Evolutionary conservation across 2,329 filamentous ascomycete species (phyloP).

Genomic region (Talaromyces albobiverticillius): DNA sequence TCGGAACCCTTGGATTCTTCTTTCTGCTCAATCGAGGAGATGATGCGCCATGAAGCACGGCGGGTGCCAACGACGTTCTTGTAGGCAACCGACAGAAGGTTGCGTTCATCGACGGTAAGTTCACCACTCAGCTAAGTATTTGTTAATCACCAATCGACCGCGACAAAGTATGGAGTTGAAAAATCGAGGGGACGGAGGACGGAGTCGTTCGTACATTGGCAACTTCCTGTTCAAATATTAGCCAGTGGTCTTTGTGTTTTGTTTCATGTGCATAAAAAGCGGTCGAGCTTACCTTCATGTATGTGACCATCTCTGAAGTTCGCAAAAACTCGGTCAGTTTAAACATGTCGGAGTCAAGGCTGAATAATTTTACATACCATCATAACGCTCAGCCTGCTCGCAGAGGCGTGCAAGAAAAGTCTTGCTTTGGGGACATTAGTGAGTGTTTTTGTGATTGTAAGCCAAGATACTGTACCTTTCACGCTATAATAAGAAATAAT

Average conservation of each 20-base stretch:
- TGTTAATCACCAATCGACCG: constrained; percentile 18
- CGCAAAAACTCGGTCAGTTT: constrained; percentile 19
- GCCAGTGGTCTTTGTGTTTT: no score
- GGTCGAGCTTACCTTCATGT: constrained; percentile 75
- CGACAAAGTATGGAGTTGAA: not conserved
- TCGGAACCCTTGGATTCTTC: constrained; percentile 99
- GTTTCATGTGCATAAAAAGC: constrained; percentile 9
- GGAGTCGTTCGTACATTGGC: constrained; percentile 66
- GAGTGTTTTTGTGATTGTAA: constrained; percentile 12
- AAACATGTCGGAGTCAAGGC: not conserved
- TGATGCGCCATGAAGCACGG: constrained; percentile 97
- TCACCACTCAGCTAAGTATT: constrained; percentile 59
- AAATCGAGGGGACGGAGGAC: constrained; percentile 1
- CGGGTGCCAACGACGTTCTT: constrained; percentile 98
- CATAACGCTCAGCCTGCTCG: constrained; percentile 99
- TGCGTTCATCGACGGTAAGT: constrained; percentile 78
- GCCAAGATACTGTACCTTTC: constrained; percentile 59
- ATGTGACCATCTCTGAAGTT: constrained; percentile 83
- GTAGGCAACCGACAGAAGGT: constrained; percentile 96
- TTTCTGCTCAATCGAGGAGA: constrained; percentile 98
- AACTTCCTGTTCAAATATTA: constrained; percentile 65
- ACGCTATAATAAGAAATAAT: constrained; percentile 52
- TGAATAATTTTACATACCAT: constrained; percentile 60
- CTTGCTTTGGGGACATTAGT: constrained; percentile 67
- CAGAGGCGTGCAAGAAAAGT: constrained; percentile 99